Evolutionary conservation across 371 early-diverging fungal species (phyloP), one percentile per base, ranked within the genome.

Genomic region (Funneliformis caledonium): DNA sequence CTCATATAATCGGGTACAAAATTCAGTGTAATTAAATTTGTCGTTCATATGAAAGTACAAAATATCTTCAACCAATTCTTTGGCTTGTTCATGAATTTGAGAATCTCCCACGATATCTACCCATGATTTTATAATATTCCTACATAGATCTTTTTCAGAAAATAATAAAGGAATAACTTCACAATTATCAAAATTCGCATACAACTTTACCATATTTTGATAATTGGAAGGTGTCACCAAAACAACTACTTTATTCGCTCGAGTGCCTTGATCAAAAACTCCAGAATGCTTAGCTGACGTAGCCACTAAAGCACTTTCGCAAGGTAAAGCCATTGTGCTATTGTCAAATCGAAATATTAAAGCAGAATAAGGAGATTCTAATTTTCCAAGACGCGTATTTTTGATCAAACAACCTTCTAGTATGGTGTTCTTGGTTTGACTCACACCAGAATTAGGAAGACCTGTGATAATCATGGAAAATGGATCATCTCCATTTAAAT

Each of bases 121-220:
- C 67, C 67, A 47, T 12, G 72, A 33, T n/a, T 72, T 47, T 43
- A 72, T 45, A 72, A 48, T 16, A 48, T 72, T 45, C 12, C 14
- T 48, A 26, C 19, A 22, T 22, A 72, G 12, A 47, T 72, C 72
- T 10, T 42, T 48, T 12, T 72, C 72, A 14, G 50, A 48, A 45
- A 72, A 72, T 14, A 72, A 2, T 22, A 72, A 72, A 47, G 72
- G 72, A 2, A 31, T 72, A 31, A 72, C 48, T 6, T 72, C 72
- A 19, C 72, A 72, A 45, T 42, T 48, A 6, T 12, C 47, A 16
- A 72, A 45, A 48, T 48, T 48, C 19, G 31, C 47, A 72, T 72
- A 72, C 6, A 72, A 31, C 11, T 14, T 72, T n/a, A 42, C 7
- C 72, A 72, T 72, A n/a, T 48, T 72, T 5, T 48, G 43, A 26